Evolutionary conservation across 2,329 filamentous ascomycete genomes (phyloP).

Genomic region (Colletotrichum australisinense): DNA sequence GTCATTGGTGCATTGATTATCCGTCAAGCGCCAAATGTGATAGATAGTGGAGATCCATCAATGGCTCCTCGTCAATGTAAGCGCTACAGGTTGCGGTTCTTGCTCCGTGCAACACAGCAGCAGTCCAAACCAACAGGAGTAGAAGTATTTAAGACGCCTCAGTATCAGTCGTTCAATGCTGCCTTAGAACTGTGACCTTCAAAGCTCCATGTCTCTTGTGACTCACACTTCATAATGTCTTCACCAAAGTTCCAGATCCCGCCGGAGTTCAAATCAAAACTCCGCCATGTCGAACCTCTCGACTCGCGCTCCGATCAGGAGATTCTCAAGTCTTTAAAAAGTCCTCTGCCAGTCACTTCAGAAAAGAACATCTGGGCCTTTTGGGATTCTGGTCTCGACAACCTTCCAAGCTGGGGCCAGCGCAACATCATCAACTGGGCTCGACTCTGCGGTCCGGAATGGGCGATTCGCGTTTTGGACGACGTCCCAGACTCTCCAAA

Average conservation of each 20-base stretch:
- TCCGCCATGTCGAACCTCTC: conserved; percentile 7
- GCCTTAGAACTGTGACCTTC: no score
- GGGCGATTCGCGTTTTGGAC: conserved; percentile 55
- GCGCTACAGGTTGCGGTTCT: not conserved
- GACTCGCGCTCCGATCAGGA: conserved; percentile 41
- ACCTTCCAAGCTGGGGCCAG: conserved; percentile 51
- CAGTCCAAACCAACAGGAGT: not conserved
- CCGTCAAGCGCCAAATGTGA: not conserved
- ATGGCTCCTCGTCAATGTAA: not conserved
- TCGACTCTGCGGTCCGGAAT: conserved; percentile 49
- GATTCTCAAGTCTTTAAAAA: conserved; percentile 42
- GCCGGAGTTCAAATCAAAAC: conserved; percentile 8
- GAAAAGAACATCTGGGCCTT: conserved; percentile 60
- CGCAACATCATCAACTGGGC: conserved; percentile 55
- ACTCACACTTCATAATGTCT: not conserved
- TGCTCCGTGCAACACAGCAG: not conserved
- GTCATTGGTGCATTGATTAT: not conserved
- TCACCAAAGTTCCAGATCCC: conserved; percentile 7
- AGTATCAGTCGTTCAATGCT: not conserved
- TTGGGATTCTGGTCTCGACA: conserved; percentile 51
- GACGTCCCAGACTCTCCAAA: conserved; percentile 48
- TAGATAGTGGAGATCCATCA: not conserved
- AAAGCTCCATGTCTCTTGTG: no score
- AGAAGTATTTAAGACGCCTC: not conserved
- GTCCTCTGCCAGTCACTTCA: conserved; percentile 45